Conservation (phyloP, 331 rosid genomes). For the Saraca asoca region DNA sequence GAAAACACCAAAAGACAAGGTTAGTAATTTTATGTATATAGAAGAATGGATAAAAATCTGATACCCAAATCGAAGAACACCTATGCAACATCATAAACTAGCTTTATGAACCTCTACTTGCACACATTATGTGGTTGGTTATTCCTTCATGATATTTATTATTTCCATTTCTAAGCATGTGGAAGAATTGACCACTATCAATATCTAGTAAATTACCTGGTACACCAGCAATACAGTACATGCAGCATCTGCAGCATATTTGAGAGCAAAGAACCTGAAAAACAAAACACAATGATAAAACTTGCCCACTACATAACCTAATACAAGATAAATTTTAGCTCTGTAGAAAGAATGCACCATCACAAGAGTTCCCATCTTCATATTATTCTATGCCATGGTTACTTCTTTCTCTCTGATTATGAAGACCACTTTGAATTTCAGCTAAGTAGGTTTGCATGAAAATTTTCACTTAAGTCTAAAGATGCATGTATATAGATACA, state of each 20-base stretch:
- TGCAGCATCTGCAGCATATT: constrained; percentile 94
- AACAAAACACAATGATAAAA: constrained; percentile 25
- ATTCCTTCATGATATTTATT: constrained; percentile 13
- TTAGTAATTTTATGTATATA: constrained; percentile 15
- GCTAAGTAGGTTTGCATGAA: constrained; percentile 13
- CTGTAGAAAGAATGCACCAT: constrained; percentile 20
- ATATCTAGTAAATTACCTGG: constrained; percentile 59
- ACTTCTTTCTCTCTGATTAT: too few species aligned
- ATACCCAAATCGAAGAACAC: constrained; percentile 22
- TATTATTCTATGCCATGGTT: too few species aligned
- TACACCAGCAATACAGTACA: constrained; percentile 92
- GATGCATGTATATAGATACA: constrained; percentile 47
- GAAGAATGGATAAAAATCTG: not conserved
- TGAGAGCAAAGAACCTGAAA: constrained; percentile 81
- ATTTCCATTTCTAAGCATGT: not conserved
- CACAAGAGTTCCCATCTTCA: too few species aligned
- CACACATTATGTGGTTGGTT: not conserved
- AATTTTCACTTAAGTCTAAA: not conserved
- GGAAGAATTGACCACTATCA: not conserved
- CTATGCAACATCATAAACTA: too few species aligned
- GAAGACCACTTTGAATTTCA: too few species aligned
- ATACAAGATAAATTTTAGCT: not conserved
- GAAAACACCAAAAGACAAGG: constrained; percentile 33
- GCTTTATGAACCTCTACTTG: not conserved
- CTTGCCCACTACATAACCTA: not conserved